Base-by-base conservation (phyloP, 768 basidiomycete genomes). In the Pluteus cervinus region DNA sequence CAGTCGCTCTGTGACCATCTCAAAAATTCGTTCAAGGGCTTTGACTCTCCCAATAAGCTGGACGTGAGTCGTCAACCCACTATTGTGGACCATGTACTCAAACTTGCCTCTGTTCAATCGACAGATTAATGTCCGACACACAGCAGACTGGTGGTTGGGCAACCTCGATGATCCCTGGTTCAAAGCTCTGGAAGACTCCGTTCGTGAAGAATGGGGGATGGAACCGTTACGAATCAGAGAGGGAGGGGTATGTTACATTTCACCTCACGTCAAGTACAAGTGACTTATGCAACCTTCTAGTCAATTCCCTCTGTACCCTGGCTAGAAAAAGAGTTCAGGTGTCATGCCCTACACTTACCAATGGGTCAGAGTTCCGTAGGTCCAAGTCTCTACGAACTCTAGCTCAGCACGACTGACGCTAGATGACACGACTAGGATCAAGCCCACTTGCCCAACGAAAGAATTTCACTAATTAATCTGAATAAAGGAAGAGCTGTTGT, bases 111-210 rank as follows among this genome's bases (percentile, higher is more conserved):
- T 41, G 21, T 29, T 15, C n/a, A 22, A 11, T 14, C 21, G 18
- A 23, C 46, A 92, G 88, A 69, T 93, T 46, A 70, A 65, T 14
- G 77, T 96, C 37, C 78, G 85, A 29, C 86, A 89, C 42, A 82
- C 75, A 2, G 92, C 91, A 0, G 84, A 92, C 50, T 98, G 93
- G 93, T 99, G 94, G 94, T 70, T 99, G 2, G 91, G 93, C 0
- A 79, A 85, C 38, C 71, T 94, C 26, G 76, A 88, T 37, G 82
- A 84, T 41, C 73, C 73, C 3, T 96, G 87, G 79, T 94, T 93
- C 66, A 75, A 79, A 45, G 81, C 86, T 0, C 69, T 99, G 35
- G 89, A 94, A 54, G 63, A 68, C 25, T 85, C 90, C 15, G 79
- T 99, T 0, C 66, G 71, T 33, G 80, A 86, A 30, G 89, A 93